Evolutionary conservation across 495 filamentous ascomycete genomes (phyloP), one percentile per base, ranked within the genome.

Genomic region (Aspergillus baeticus): DNA sequence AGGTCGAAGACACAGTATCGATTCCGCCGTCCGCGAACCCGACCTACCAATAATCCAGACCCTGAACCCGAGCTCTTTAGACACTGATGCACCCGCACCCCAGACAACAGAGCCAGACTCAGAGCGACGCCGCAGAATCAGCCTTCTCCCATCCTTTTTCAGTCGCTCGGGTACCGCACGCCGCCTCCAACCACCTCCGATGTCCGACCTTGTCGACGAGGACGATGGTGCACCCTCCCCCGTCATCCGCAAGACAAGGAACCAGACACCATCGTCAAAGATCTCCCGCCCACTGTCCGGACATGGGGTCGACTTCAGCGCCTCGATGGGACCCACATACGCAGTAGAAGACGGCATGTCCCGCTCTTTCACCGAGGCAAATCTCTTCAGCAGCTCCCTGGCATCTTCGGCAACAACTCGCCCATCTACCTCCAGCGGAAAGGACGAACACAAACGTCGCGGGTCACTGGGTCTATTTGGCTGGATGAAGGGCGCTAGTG

Each of bases 401-500:
- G 20, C 23, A 10, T 13, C 22, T 3, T 46, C 41, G 2, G 5
- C 51, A 43, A 33, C 26, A 8, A n/a, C 23, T 14, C 65, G 69
- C n/a, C 68, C 69, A 1, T 57, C 60, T 10, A 68, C 67, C 15
- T 71, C 72, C 14, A 60, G 70, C 36, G 63, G 60, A 51, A 60
- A 56, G 23, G 69, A 74, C 36, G 36, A 39, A 7, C 71, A 73
- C 54, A 75, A 74, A 42, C 65, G 72, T 13, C 71, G 69, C 39
- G 70, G 69, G 55, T 78, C 75, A 1, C 61, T 76, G 1, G 68
- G 72, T 3, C 70, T 78, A 21, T 69, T 77, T 37, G 65, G 72
- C 34, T 78, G 75, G 75, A 73, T 78, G 69, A 78, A 78, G 47
- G 64, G 69, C 2, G 63, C 70, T 18, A 58, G 67, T n/a, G 48